These are phyloP conservation scores for Colletotrichum scovillei DNA, from an alignment of 2,329 filamentous ascomycete species.

Conservation along the genomic window DNA sequence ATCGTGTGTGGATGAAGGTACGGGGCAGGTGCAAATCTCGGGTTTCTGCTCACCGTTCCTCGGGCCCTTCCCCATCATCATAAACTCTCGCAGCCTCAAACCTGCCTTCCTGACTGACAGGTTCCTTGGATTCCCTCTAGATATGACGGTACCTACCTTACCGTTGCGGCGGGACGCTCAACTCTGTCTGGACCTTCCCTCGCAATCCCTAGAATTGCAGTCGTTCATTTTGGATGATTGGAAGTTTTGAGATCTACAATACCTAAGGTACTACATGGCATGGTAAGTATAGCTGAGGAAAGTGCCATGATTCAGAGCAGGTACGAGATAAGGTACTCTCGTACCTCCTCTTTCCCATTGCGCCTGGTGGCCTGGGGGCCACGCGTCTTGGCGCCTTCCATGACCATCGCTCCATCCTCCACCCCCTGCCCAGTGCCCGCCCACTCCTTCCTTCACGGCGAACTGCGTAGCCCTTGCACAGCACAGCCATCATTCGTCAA, in stretches of 20 bases:
- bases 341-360: neutral
- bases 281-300: too few relatives aligned
- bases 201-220: neutral
- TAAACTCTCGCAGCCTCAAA: neutral
- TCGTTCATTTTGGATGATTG: too few relatives aligned
- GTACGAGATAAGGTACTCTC: neutral
- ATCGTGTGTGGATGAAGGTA: neutral
- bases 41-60: neutral
- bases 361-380: neutral
- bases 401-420: neutral
- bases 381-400: conserved; percentile 7
- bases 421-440: neutral
- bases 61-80: too few relatives aligned
- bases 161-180: neutral
- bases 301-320: neutral
- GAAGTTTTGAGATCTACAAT: too few relatives aligned
- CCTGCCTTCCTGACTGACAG: neutral
- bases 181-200: neutral
- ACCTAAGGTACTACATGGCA: too few relatives aligned
- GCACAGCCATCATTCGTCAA: neutral
- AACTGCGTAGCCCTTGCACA: too few relatives aligned
- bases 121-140: too few relatives aligned
- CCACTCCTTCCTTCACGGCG: neutral
- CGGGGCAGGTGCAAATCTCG: neutral
- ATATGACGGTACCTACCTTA: too few relatives aligned